Percentiles rank a stretch among this genome's conserved stretches.
Conservation (phyloP, 495 filamentous ascomycete genomes). For the Podospora pseudoanserina region DNA sequence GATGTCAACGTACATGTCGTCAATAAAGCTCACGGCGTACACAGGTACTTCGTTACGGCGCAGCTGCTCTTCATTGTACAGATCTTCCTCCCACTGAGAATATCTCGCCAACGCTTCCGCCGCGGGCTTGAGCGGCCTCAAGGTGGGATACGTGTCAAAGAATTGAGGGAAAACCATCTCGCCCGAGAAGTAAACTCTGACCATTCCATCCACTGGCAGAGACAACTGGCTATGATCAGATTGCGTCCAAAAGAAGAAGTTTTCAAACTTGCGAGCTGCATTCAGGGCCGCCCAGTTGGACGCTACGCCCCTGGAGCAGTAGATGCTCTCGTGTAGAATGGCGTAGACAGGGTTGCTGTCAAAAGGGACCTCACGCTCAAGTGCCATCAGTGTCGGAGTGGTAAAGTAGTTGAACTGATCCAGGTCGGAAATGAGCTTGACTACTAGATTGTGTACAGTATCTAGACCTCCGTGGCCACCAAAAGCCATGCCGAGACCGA, state of each 20-base stretch:
- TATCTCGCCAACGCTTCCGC: slow-evolving; percentile 67
- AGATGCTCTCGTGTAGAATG: slow-evolving; percentile 79
- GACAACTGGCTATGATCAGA: not conserved
- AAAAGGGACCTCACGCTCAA: slow-evolving; percentile 64
- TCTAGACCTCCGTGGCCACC: slow-evolving; percentile 75
- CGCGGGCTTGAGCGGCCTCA: slow-evolving; percentile 57
- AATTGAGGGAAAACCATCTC: slow-evolving; percentile 88
- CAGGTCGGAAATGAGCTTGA: slow-evolving; percentile 65
- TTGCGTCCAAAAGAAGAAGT: not conserved
- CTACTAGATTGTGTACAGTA: slow-evolving; percentile 63
- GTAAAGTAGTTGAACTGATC: slow-evolving; percentile 69
- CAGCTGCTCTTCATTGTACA: slow-evolving; percentile 74
- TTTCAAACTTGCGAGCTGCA: slow-evolving; percentile 3
- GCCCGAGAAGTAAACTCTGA: slow-evolving; percentile 78
- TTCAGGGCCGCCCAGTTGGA: slow-evolving; percentile 50
- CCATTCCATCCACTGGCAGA: too few relatives aligned
- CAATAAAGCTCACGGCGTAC: slow-evolving; percentile 77
- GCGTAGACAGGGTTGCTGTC: slow-evolving; percentile 80
- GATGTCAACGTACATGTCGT: slow-evolving; percentile 94
- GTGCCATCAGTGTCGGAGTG: slow-evolving; percentile 57
- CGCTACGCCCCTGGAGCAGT: slow-evolving; percentile 49
- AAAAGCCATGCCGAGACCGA: slow-evolving; percentile 71
- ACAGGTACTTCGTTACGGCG: slow-evolving; percentile 79
- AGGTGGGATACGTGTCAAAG: slow-evolving; percentile 72
- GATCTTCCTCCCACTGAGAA: slow-evolving; percentile 60